A percentile compares a stretch with the other conserved stretches of the same genome.
Conservation (phyloP, 108 stramenopile species). For the Conticribra weissflogii region DNA sequence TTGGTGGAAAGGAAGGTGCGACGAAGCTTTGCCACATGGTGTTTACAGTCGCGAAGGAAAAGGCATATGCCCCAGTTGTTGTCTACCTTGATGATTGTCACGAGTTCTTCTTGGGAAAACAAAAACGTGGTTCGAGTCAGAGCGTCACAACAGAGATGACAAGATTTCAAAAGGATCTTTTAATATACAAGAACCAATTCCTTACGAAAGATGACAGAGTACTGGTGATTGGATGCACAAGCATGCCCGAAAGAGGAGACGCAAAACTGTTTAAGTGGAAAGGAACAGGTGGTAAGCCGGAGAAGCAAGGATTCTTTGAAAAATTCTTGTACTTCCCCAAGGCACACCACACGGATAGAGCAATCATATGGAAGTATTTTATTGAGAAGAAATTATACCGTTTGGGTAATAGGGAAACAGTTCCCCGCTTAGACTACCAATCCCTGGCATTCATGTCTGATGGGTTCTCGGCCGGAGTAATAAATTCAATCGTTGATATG, state of each 20-base stretch:
- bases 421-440: conserved; percentile 54
- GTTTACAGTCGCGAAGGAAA: conserved; percentile 79
- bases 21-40: conserved; percentile 80
- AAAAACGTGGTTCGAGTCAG: conserved; percentile 47
- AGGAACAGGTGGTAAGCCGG: conserved; percentile 48
- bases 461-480: conserved; percentile 75
- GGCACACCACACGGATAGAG: conserved; percentile 69
- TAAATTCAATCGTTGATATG: conserved; percentile 44
- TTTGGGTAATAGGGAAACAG: background rate
- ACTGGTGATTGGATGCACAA: conserved; percentile 72
- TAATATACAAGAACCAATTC: conserved; percentile 81
- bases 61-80: conserved; percentile 71
- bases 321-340: conserved; percentile 72
- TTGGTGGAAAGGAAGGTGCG: conserved; percentile 68
- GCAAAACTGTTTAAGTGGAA: conserved; percentile 61
- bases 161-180: conserved; percentile 77
- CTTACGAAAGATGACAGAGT: conserved; percentile 73
- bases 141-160: conserved; percentile 41
- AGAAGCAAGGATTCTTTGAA: conserved; percentile 77
- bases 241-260: conserved; percentile 63
- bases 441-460: conserved; percentile 71
- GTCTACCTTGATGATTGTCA: conserved; percentile 82
- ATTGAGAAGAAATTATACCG: conserved; percentile 39
- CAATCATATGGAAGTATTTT: conserved; percentile 66
- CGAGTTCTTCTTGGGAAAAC: conserved; percentile 66